Evolutionary conservation across 495 filamentous ascomycete genomes (phyloP), one percentile per base, ranked within the genome.

Genomic region (Pyrenula aspistea): DNA sequence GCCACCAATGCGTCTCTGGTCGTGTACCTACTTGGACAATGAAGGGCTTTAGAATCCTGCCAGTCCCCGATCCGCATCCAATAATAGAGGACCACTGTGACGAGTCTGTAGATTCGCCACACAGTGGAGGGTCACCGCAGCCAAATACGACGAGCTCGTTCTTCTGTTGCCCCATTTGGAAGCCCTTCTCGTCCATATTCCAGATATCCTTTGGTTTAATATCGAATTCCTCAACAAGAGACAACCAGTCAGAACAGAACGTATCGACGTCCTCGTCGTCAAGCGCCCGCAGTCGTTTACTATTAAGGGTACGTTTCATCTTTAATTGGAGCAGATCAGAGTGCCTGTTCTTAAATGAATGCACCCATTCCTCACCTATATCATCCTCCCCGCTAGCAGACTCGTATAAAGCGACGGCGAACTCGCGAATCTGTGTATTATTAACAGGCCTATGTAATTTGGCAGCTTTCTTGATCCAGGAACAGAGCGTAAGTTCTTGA

Each of bases 101-200:
- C 15, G 31, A 42, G 15, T 42, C 31, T 42, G 31, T 42, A 15
- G 31, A 42, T 42, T 42, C 31, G 8, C 31, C 31, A 42, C 4
- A 8, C 15, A 15, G 31, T 42, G 8, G 31, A 42, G 31, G 8
- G 15, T 42, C 31, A 4, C 31, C 31, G 8, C 15, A 8, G 31
- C 31, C 31, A 42, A 8, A 42, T 15, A 42, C 31, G 15, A 42
- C 31, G 15, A 42, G 8, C 15, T 42, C 31, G 15, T 42, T 15
- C 4, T 4, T 8, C 15, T 42, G 31, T 42, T 42, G 31, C 50
- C 50, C 50, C 50, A 52, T 52, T 24, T 21, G n/a, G 22, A 52
- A 52, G 50, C 50, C 50, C 19, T 52, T 52, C 50, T 52, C 50
- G 22, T 52, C 50, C 50, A 52, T 52, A 20, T 52, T 52, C 10